Evolutionary conservation across 164 flowering plant genomes (phyloP).

Genomic region (Kingdonia uniflora): DNA sequence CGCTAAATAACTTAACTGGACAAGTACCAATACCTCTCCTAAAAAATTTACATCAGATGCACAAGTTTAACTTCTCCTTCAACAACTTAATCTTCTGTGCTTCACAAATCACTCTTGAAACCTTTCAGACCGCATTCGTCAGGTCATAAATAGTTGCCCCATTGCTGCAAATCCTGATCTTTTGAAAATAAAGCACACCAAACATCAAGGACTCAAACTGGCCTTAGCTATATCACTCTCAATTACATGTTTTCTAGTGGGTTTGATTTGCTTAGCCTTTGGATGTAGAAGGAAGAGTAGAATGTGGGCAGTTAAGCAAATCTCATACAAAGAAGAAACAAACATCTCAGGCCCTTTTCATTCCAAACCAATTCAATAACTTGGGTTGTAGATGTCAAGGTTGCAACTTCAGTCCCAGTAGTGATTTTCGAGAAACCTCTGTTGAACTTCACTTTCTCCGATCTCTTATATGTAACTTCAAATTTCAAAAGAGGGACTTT

Average conservation of each 20-base stretch:
- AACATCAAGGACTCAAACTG: constrained; percentile 40
- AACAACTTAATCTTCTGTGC: constrained; percentile 61
- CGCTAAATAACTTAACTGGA: constrained; percentile 53
- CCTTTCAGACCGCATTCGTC: constrained; percentile 32
- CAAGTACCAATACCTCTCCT: constrained; percentile 35
- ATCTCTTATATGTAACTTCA: constrained; percentile 82
- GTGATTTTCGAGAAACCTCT: constrained; percentile 84
- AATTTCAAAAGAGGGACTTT: constrained; percentile 72
- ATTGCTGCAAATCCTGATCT: constrained; percentile 54
- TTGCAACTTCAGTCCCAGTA: constrained; percentile 64
- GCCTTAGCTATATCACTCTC: constrained; percentile 46
- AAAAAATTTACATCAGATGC: constrained; percentile 37
- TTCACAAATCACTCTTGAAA: constrained; percentile 23
- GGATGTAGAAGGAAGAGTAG: constrained; percentile 49
- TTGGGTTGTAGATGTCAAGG: constrained; percentile 88
- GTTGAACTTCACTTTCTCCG: constrained; percentile 75
- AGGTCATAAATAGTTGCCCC: constrained; percentile 59
- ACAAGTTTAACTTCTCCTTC: constrained; percentile 58
- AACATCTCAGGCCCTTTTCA: constrained; percentile 70
- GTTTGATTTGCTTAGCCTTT: constrained; percentile 50
- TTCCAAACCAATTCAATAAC: constrained; percentile 86
- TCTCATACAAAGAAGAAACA: constrained; percentile 58
- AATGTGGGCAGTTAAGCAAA: constrained; percentile 53
- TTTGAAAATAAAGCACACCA: constrained; percentile 23
- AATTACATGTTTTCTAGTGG: constrained; percentile 38